Conservation (phyloP, 129 eudicot genomes). For the Flaveria linearis region DNA sequence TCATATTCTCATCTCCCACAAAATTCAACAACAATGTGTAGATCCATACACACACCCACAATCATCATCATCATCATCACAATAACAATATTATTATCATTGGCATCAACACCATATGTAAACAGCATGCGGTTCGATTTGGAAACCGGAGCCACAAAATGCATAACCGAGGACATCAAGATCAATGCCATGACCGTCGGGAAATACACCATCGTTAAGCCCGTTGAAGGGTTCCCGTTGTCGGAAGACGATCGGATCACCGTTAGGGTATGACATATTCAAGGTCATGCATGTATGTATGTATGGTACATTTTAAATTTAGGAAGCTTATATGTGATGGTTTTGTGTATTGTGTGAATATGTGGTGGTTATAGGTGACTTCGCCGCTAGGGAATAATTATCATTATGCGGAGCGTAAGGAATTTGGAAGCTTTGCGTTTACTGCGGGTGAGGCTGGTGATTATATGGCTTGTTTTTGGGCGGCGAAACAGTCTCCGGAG, state of each 20-base stretch:
- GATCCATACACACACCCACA: constrained; percentile 25
- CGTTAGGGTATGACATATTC: constrained; percentile 46
- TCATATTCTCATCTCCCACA: constrained; percentile 14
- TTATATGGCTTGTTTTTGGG: constrained; percentile 56
- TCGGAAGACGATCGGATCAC: constrained; percentile 56
- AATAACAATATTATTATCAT: constrained; percentile 7
- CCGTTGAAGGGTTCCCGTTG: constrained; percentile 44
- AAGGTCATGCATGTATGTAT: neutral
- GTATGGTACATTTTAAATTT: too few relatives aligned
- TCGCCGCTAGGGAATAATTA: constrained; percentile 61
- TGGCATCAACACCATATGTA: constrained; percentile 28
- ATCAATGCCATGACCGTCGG: constrained; percentile 68
- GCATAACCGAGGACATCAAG: constrained; percentile 68
- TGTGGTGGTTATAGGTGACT: constrained; percentile 55
- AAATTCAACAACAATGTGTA: constrained; percentile 36
- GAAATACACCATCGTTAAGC: constrained; percentile 57
- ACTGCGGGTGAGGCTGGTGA: constrained; percentile 14
- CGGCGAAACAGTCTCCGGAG: constrained; percentile 54
- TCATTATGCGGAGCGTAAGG: constrained; percentile 60
- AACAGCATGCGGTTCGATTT: constrained; percentile 57
- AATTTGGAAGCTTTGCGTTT: constrained; percentile 32
- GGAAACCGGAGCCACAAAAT: constrained; percentile 63
- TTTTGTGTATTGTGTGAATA: neutral
- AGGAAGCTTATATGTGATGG: too few relatives aligned
- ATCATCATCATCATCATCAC: neutral